phyloP scores from a whole-genome alignment of 768 basidiomycete species.

The Cubamyces sp. region DNA sequence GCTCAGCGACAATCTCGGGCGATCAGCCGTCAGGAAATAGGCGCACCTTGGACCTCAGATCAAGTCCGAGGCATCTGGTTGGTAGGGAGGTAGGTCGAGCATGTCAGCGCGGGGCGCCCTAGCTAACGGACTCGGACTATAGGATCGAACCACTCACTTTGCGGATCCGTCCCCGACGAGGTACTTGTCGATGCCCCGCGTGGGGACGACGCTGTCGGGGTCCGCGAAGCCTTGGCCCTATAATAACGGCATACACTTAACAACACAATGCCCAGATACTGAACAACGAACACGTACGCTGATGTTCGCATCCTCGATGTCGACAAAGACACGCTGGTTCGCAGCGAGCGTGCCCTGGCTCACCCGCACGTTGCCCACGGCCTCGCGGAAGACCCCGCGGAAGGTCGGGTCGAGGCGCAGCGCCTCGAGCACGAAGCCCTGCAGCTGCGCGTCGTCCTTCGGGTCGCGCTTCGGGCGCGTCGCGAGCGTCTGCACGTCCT shows the following conservation, averaged over 20 bases:
- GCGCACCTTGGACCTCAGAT: slow-evolving; percentile 57
- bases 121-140: slow-evolving; percentile 21
- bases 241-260: slow-evolving; percentile 1
- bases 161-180: slow-evolving; percentile 54
- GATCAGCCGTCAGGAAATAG: not conserved
- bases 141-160: slow-evolving; percentile 33
- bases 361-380: slow-evolving; percentile 49
- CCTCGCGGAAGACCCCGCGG: slow-evolving; percentile 65
- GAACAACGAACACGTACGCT: slow-evolving; percentile 49
- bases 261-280: not conserved
- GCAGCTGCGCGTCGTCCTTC: slow-evolving; percentile 49
- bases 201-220: slow-evolving; percentile 47
- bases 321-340: slow-evolving; percentile 62
- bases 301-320: slow-evolving; percentile 57
- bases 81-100: not conserved
- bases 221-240: slow-evolving; percentile 57
- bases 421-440: slow-evolving; percentile 68
- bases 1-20: not conserved
- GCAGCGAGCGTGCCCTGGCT: slow-evolving; percentile 47
- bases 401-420: slow-evolving; percentile 74
- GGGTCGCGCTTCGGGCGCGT: slow-evolving; percentile 23
- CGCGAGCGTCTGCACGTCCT: slow-evolving; percentile 22
- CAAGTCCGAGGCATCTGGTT: slow-evolving; percentile 48
- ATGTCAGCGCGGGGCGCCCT: slow-evolving; percentile 33
- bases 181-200: slow-evolving; percentile 48